These are phyloP conservation scores for Didymella pinodella DNA, from an alignment of 2,329 filamentous ascomycete species.

Conservation along the genomic window DNA sequence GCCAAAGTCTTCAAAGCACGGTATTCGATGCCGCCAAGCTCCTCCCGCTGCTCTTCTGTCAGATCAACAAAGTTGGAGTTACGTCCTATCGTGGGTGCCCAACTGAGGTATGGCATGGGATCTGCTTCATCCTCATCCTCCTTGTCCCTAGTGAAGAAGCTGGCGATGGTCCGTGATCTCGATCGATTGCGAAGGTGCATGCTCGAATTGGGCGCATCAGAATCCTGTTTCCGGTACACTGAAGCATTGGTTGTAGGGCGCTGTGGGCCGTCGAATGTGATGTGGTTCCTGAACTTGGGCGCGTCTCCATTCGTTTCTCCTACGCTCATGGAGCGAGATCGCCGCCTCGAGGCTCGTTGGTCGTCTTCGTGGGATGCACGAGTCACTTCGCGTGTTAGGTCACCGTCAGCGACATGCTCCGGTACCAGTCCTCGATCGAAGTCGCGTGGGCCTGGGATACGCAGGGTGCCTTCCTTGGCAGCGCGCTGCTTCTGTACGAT, in stretches of 20 bases:
- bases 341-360: constrained; percentile 19
- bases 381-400: constrained; percentile 33
- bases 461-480: constrained; percentile 73
- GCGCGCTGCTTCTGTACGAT: constrained; percentile 87
- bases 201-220: constrained; percentile 21
- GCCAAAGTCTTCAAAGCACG: constrained; percentile 87
- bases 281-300: constrained; percentile 60
- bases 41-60: constrained; percentile 89
- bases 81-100: constrained; percentile 87
- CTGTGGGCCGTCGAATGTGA: constrained; percentile 72
- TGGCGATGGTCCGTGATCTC: constrained; percentile 64
- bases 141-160: constrained; percentile 64
- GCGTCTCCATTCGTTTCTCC: constrained; percentile 49
- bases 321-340: constrained; percentile 41
- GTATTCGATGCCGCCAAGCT: constrained; percentile 96
- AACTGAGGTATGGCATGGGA: constrained; percentile 88
- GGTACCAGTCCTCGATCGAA: constrained; percentile 83
- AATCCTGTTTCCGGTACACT: constrained; percentile 33
- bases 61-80: constrained; percentile 93
- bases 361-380: constrained; percentile 36
- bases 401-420: constrained; percentile 60
- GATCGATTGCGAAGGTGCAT: constrained; percentile 40
- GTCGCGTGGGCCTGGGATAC: constrained; percentile 91
- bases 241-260: constrained; percentile 44
- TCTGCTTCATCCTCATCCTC: constrained; percentile 62